These are phyloP conservation scores for Nyssa sinensis DNA, from an alignment of 148 eudicot species.

Conservation along the genomic window DNA sequence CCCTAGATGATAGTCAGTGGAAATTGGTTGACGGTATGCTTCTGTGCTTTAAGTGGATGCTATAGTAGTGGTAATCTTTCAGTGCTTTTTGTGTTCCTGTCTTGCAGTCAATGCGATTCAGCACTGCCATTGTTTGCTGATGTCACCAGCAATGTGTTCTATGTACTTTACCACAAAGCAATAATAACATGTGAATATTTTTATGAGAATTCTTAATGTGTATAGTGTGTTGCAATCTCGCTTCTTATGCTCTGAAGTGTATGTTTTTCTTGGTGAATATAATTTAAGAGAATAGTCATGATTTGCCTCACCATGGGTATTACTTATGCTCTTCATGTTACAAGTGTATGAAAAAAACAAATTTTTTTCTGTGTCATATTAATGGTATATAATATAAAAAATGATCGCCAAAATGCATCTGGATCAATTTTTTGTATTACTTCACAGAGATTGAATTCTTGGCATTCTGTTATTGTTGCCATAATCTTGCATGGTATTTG, in stretches of 20 bases:
- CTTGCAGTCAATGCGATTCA: slow-evolving; percentile 28
- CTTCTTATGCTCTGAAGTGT: background rate
- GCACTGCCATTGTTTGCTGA: slow-evolving; percentile 30
- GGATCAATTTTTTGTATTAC: background rate
- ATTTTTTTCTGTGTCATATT: background rate
- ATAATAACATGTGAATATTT: slow-evolving; percentile 36
- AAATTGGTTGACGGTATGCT: slow-evolving; percentile 23
- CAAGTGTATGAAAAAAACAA: background rate
- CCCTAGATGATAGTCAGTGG: slow-evolving; percentile 33
- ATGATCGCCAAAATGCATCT: background rate
- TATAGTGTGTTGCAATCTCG: slow-evolving; percentile 20
- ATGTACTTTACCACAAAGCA: slow-evolving; percentile 35
- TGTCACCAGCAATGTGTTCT: slow-evolving; percentile 29
- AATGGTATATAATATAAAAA: slow-evolving; percentile 8
- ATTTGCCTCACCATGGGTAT: background rate
- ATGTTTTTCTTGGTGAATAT: slow-evolving; percentile 6
- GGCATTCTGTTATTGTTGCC: background rate
- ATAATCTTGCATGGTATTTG: background rate
- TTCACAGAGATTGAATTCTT: background rate
- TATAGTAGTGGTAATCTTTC: slow-evolving; percentile 27
- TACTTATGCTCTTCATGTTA: background rate
- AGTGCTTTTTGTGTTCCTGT: slow-evolving; percentile 23
- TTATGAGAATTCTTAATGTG: slow-evolving; percentile 23
- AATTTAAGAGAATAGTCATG: slow-evolving; percentile 3
- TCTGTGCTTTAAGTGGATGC: slow-evolving; percentile 14